phyloP scores from a whole-genome alignment of 2,329 filamentous ascomycete species.

The Proliferodiscus dingleyae region DNA sequence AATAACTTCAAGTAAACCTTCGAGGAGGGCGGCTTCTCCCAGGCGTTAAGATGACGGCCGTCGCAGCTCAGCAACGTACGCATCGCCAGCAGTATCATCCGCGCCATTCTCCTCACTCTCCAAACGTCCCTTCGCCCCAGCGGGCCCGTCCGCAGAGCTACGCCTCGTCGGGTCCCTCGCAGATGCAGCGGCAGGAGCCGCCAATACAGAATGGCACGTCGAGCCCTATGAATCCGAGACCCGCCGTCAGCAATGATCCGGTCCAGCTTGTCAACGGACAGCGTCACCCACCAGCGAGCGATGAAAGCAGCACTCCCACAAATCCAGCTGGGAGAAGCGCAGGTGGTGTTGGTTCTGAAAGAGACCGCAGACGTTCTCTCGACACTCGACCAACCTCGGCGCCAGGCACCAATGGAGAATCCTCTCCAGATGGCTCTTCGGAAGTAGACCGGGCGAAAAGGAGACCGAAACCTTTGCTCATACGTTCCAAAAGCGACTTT shows the following conservation, averaged over 20 bases:
- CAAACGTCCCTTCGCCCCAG: conserved; percentile 23
- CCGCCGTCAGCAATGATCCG: conserved; percentile 26
- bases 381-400: conserved; percentile 21
- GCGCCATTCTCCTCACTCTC: conserved; percentile 26
- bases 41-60: conserved; percentile 30
- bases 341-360: conserved; percentile 4
- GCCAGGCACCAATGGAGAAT: conserved; percentile 20
- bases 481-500: conserved; percentile 48
- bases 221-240: conserved; percentile 16
- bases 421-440: conserved; percentile 28
- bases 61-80: conserved; percentile 28
- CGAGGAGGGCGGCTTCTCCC: conserved; percentile 22
- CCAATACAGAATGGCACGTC: conserved; percentile 22
- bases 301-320: conserved; percentile 6
- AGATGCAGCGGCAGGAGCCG: conserved; percentile 18
- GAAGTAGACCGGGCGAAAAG: conserved; percentile 20
- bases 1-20: conserved; percentile 8
- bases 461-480: conserved; percentile 25
- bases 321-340: conserved; percentile 1
- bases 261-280: conserved; percentile 17
- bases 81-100: conserved; percentile 27
- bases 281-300: conserved; percentile 7
- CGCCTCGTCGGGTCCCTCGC: conserved; percentile 12
- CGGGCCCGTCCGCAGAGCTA: conserved; percentile 27
- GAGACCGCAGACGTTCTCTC: conserved; percentile 6